Evolutionary conservation across 192 early-diverging fungal genomes (phyloP), one percentile per base, ranked within the genome.

Genomic region (Irineochytrium annulatum): DNA sequence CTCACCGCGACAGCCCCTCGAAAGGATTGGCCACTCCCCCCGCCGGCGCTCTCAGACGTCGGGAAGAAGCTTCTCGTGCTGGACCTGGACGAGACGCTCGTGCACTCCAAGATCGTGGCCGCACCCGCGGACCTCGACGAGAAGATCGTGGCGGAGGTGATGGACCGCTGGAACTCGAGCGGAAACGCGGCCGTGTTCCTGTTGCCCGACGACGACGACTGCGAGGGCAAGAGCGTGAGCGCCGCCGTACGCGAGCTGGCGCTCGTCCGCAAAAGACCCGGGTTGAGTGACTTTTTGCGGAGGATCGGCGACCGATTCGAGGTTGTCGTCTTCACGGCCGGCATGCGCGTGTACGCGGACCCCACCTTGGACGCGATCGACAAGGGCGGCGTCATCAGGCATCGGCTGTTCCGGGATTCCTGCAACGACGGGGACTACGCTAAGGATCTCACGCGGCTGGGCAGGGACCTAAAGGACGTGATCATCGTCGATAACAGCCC

Each of bases 361-460:
- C 93, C 94, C n/a, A 93, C 97, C 11, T 73, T 99, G 30, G 94
- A 99, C 63, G 86, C 88, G 68, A 74, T 99, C 35, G 96, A 99
- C 78, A 77, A 79, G 53, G 79, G 82, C 57, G 71, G 77, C 49
- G 91, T 92, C 4, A 86, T 99, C 6, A 88, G 87, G 56, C 94
- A 97, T 71, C 82, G 96, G 46, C 73, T 99, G 37, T 99, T 96
- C 84, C 86, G 96, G 61, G 96, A 99, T 63, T 86, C 91, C 19
- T 99, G 96, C 75, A 88, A 95, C 79, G 92, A 89, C 53, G 96
- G 96, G 43, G 94, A 91, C 73, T 97, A 99, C 66, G 93, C 97
- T 59, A 99, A 99, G 86, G 94, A 97, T 65, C 72, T 98, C 33
- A 88, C 85, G 57, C 84, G 86, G 71, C 80, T 97, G 44, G 93